Percentiles rank a stretch among this genome's conserved stretches.
Conservation (phyloP, 495 filamentous ascomycete species). For the Talaromyces wortmannii region DNA sequence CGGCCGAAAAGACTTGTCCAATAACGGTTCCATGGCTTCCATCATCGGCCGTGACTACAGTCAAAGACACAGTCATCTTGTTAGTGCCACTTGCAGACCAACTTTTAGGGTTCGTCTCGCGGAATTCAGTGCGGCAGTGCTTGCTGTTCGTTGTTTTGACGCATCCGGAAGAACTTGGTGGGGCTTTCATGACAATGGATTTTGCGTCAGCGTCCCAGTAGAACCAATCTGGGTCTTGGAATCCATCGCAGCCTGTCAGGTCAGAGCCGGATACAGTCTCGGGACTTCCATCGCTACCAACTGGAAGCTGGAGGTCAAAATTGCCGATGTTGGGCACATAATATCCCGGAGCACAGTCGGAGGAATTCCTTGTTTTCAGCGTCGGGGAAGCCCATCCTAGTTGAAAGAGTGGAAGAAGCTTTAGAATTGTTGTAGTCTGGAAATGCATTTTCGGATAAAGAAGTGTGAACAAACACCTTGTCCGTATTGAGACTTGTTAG, state of each 20-base stretch:
- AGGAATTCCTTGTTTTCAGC: neutral
- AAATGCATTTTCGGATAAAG: neutral
- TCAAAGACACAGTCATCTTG: conserved; percentile 18
- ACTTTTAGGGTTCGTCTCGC: conserved; percentile 17
- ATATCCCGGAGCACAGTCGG: conserved; percentile 20
- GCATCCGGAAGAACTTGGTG: conserved; percentile 20
- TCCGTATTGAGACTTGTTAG: no score
- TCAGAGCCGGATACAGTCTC: conserved; percentile 13
- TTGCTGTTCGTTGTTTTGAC: conserved; percentile 25
- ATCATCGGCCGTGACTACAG: conserved; percentile 16
- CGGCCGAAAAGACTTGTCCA: conserved; percentile 29
- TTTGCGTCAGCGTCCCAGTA: conserved; percentile 22
- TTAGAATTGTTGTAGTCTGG: neutral
- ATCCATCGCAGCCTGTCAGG: conserved; percentile 26
- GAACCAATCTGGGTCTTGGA: conserved; percentile 23
- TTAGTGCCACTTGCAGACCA: conserved; percentile 26
- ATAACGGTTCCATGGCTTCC: conserved; percentile 24
- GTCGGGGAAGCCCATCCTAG: neutral
- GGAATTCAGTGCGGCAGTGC: conserved; percentile 36
- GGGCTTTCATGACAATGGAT: conserved; percentile 26
- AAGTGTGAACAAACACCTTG: no score
- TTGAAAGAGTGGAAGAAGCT: neutral
- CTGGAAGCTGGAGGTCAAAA: conserved; percentile 35
- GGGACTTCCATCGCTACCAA: conserved; percentile 15
- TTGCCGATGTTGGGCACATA: conserved; percentile 12